These are phyloP conservation scores for Novymonas esmeraldas DNA, from an alignment of 208 protist genomes.

Conservation along the genomic window DNA sequence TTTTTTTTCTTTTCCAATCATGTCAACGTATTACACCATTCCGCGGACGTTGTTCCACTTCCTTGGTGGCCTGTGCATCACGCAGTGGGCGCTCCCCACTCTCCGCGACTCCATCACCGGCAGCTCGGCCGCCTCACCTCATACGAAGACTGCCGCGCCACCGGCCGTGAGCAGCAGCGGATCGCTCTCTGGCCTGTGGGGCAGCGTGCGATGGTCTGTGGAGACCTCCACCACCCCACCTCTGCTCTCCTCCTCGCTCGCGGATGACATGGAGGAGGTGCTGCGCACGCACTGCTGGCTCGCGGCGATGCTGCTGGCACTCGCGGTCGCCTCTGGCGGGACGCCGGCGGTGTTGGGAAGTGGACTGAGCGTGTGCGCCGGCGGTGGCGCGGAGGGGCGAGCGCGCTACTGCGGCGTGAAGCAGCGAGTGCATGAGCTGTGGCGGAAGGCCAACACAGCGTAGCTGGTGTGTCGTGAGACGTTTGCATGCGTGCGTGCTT, in stretches of 20 bases:
- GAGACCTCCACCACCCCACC: not conserved
- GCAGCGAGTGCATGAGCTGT: slow-evolving; percentile 29
- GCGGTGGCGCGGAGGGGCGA: slow-evolving; percentile 25
- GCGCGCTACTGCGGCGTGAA: slow-evolving; percentile 51
- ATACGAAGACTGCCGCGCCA: not conserved
- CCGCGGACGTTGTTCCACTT: slow-evolving; percentile 40
- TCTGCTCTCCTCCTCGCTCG: slow-evolving; percentile 16
- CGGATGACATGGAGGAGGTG: slow-evolving; percentile 47
- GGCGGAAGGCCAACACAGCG: not conserved
- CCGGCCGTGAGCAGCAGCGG: not conserved
- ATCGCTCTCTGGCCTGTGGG: slow-evolving; percentile 8
- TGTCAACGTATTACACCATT: slow-evolving; percentile 25
- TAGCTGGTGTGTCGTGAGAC: too few relatives aligned
- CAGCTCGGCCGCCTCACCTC: not conserved
- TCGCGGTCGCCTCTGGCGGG: slow-evolving; percentile 52
- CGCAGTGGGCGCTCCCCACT: slow-evolving; percentile 23
- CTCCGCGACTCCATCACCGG: slow-evolving; percentile 10
- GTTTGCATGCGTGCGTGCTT: not conserved
- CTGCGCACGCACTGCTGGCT: slow-evolving; percentile 26
- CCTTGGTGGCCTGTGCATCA: slow-evolving; percentile 30
- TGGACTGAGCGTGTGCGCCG: slow-evolving; percentile 25
- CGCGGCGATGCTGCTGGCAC: slow-evolving; percentile 14
- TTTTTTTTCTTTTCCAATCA: not conserved
- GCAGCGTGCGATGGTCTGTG: not conserved
- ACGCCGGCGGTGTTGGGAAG: slow-evolving; percentile 44